Percentiles rank a stretch among this genome's conserved stretches.
Conservation (phyloP, 2,329 filamentous ascomycete genomes). For the Calcarisporium arbuscula region DNA sequence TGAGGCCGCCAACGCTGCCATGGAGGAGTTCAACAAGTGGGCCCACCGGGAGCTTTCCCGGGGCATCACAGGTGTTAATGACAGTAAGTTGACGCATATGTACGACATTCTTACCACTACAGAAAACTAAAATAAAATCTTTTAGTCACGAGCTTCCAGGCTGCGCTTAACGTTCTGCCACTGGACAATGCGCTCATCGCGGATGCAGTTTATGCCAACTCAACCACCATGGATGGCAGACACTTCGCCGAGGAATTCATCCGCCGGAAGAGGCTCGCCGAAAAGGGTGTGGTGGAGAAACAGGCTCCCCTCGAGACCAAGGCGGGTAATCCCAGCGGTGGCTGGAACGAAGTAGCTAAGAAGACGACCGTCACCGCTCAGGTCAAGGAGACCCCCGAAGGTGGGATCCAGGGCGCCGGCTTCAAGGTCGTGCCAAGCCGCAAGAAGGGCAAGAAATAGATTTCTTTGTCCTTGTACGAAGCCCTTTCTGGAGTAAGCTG, state of each 20-base stretch:
- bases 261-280: slow-evolving; percentile 84
- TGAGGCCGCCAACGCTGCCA: slow-evolving; percentile 44
- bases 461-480: slow-evolving; percentile 7
- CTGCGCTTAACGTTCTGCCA: slow-evolving; percentile 68
- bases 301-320: slow-evolving; percentile 52
- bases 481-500: too few relatives aligned
- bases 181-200: slow-evolving; percentile 75
- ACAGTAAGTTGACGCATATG: slow-evolving; percentile 38
- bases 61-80: slow-evolving; percentile 52
- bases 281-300: slow-evolving; percentile 82
- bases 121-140: slow-evolving; percentile 6
- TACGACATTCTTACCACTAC: too few relatives aligned
- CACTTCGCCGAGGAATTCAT: slow-evolving; percentile 95
- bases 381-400: slow-evolving; percentile 36
- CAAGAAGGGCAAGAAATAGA: slow-evolving; percentile 81
- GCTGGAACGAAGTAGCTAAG: slow-evolving; percentile 97
- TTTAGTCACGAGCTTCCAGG: slow-evolving; percentile 73
- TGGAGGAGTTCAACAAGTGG: slow-evolving; percentile 95
- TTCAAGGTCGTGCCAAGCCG: slow-evolving; percentile 90
- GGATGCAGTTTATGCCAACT: slow-evolving; percentile 81
- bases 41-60: slow-evolving; percentile 70
- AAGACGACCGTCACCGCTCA: slow-evolving; percentile 53
- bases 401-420: slow-evolving; percentile 42
- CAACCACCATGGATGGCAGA: slow-evolving; percentile 82
- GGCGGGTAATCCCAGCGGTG: slow-evolving; percentile 47